phyloP scores from a whole-genome alignment of 2,329 filamentous ascomycete genomes.

The Fusarium falciforme region DNA sequence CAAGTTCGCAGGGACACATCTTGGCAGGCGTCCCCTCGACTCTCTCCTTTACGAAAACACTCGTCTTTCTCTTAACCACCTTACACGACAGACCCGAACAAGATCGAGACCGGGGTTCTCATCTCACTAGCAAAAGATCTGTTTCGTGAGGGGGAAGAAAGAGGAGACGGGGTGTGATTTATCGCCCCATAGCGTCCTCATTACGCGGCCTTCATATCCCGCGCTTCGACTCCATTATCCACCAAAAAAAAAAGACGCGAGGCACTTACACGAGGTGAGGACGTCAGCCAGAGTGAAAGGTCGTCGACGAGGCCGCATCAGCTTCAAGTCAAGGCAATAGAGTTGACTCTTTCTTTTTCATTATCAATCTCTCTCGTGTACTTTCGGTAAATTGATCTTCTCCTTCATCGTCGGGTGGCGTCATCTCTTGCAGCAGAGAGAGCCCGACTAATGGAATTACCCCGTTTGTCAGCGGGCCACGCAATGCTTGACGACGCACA shows the following conservation, averaged over 20 bases:
- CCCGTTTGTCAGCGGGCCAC: constrained; percentile 47
- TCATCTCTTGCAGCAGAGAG: constrained; percentile 26
- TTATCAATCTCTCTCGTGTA: neutral
- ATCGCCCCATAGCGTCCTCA: constrained; percentile 3
- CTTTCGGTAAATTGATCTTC: neutral
- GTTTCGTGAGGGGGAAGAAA: neutral
- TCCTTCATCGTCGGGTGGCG: constrained; percentile 29
- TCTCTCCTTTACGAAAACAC: neutral
- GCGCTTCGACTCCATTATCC: constrained; percentile 3
- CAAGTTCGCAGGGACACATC: neutral
- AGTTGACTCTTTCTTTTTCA: neutral
- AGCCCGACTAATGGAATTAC: constrained; percentile 38
- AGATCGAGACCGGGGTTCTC: neutral
- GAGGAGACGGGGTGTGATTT: neutral
- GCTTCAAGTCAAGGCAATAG: neutral
- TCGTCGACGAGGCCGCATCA: neutral
- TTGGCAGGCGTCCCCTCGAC: neutral
- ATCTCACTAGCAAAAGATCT: neutral
- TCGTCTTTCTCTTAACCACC: neutral
- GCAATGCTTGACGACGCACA: constrained; percentile 51
- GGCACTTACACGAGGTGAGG: constrained; percentile 15
- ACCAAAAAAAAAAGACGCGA: neutral
- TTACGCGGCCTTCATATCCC: constrained; percentile 29
- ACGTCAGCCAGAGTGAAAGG: neutral
- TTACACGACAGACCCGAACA: neutral